Evolutionary conservation across 2,329 filamentous ascomycete genomes (phyloP).

Genomic region (Botrytis fabae): DNA sequence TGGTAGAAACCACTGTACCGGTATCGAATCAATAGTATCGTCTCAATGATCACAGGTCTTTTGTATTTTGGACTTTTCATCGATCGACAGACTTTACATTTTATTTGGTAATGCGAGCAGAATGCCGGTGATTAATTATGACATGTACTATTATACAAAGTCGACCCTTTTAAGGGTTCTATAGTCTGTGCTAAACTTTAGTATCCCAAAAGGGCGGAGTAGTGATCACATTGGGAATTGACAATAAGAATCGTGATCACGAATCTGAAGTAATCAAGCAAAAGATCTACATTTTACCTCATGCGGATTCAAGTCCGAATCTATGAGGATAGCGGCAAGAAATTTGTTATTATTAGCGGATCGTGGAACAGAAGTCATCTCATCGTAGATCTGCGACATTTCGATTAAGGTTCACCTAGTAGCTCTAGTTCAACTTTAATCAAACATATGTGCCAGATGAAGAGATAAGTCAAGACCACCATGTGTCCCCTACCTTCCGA

Average conservation of each 20-base stretch:
- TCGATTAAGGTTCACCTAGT: background rate
- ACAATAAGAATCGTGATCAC: too few species aligned
- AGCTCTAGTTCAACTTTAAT: background rate
- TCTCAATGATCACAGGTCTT: background rate
- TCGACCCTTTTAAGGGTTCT: background rate
- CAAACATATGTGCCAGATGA: background rate
- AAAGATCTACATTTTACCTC: background rate
- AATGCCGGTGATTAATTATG: background rate
- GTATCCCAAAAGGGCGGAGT: background rate
- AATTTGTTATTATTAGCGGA: background rate
- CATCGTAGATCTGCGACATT: background rate
- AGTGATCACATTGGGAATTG: background rate
- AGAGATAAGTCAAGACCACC: background rate
- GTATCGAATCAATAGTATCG: slow-evolving; percentile 1
- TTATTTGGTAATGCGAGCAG: background rate
- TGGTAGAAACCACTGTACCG: background rate
- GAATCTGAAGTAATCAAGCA: background rate
- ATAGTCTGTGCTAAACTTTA: background rate
- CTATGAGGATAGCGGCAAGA: background rate
- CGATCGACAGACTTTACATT: background rate
- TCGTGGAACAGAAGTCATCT: background rate
- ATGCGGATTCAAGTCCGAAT: background rate
- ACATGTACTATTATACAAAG: background rate
- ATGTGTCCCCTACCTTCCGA: background rate
- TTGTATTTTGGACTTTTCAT: background rate